Evolutionary conservation across 176 grass and related monocot genomes (phyloP).

Genomic region (Hyparrhenia diplandra): DNA sequence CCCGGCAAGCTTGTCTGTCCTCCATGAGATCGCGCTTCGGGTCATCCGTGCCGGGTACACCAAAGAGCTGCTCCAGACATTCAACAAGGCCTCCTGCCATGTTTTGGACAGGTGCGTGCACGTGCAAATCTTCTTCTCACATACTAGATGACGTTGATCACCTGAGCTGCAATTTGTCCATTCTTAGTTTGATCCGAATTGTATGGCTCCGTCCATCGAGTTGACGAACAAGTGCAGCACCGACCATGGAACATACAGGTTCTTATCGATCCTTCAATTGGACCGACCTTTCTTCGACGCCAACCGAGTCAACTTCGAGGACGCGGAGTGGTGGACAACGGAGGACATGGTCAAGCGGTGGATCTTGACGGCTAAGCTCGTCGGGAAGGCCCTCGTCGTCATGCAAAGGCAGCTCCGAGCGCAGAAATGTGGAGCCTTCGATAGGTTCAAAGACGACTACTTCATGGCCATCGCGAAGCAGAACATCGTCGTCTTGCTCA

Average conservation of each 20-base stretch:
- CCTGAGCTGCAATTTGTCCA: background rate
- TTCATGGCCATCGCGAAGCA: slow-evolving; percentile 14
- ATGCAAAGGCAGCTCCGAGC: slow-evolving; percentile 27
- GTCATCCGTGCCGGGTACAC: slow-evolving; percentile 25
- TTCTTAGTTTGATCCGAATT: background rate
- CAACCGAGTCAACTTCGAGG: slow-evolving; percentile 7
- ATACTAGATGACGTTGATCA: no score
- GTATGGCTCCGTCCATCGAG: no score
- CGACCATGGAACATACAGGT: background rate
- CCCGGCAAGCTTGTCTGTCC: slow-evolving; percentile 14
- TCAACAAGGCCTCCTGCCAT: slow-evolving; percentile 13
- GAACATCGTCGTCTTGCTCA: slow-evolving; percentile 5
- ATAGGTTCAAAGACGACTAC: slow-evolving; percentile 31
- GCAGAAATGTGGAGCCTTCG: slow-evolving; percentile 11
- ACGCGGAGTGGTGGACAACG: slow-evolving; percentile 23
- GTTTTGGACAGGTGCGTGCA: slow-evolving; percentile 18
- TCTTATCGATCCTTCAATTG: slow-evolving; percentile 14
- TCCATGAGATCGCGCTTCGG: slow-evolving; percentile 23
- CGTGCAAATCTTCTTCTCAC: background rate
- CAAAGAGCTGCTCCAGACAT: background rate
- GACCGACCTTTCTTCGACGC: background rate
- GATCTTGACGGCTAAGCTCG: slow-evolving; percentile 21
- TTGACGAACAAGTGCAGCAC: background rate
- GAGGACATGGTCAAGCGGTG: slow-evolving; percentile 33
- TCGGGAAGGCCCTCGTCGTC: slow-evolving; percentile 4